Evolutionary conservation across 2,329 filamentous ascomycete species (phyloP).

Genomic region (Colletotrichum aenigma): DNA sequence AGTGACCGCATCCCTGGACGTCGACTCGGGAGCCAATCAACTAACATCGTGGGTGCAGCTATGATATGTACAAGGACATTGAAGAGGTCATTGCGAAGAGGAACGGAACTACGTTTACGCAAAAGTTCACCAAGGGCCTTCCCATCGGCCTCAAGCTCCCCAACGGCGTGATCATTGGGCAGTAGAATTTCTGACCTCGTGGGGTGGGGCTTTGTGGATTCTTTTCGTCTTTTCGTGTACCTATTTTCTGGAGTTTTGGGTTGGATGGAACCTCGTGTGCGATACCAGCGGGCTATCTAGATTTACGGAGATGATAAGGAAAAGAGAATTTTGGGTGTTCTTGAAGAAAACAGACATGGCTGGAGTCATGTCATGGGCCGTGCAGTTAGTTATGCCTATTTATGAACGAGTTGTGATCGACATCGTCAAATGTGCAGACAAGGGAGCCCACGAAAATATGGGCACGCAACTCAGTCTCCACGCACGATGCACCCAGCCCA

Average conservation of each 20-base stretch:
- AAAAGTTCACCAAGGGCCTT: conserved; percentile 45
- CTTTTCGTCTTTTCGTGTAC: background rate
- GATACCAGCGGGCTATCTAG: background rate
- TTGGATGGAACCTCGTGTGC: background rate
- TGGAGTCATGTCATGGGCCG: background rate
- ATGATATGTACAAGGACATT: conserved; percentile 63
- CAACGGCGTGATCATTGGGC: conserved; percentile 45
- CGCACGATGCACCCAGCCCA: background rate
- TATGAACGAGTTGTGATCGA: background rate
- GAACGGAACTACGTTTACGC: conserved; percentile 35
- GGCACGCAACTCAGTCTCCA: background rate
- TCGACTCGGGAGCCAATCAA: background rate
- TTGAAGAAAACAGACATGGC: background rate
- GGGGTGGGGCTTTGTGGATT: background rate
- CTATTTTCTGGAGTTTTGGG: background rate
- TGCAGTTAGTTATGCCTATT: background rate
- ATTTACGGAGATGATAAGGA: background rate
- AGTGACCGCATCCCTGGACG: conserved; percentile 29
- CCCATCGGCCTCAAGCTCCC: conserved; percentile 54
- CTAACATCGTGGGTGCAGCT: conserved; percentile 36
- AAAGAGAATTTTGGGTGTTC: background rate
- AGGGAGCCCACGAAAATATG: background rate
- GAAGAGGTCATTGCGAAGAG: conserved; percentile 49
- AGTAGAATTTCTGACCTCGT: background rate
- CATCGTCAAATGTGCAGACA: background rate